phyloP scores from a whole-genome alignment of 2,329 filamentous ascomycete species.

The Epichloe gansuensis region DNA sequence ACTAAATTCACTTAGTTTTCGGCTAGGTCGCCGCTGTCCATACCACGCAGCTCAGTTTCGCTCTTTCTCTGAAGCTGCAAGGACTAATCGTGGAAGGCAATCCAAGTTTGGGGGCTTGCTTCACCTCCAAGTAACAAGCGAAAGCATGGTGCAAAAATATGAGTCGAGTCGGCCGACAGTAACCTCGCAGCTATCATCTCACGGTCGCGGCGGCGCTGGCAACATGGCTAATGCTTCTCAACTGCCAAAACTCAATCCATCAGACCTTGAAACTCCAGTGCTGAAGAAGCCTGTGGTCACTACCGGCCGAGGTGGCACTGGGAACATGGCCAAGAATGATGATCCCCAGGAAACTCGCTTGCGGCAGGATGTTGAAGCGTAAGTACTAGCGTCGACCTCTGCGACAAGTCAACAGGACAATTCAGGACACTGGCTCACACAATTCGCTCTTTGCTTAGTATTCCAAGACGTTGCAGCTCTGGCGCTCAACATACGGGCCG shows the following conservation, averaged over 20 bases:
- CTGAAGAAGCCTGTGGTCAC: conserved; percentile 78
- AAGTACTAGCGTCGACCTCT: conserved; percentile 18
- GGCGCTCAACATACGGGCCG: conserved; percentile 56
- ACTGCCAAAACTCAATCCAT: conserved; percentile 38
- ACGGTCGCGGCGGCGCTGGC: conserved; percentile 69
- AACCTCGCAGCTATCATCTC: conserved; percentile 39
- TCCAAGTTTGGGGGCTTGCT: neutral
- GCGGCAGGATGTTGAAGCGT: conserved; percentile 73
- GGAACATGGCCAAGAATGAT: conserved; percentile 71
- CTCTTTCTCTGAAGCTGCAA: too few species aligned
- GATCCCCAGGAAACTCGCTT: conserved; percentile 63
- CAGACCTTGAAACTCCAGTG: conserved; percentile 68
- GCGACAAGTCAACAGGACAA: too few species aligned
- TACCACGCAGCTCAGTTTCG: too few species aligned
- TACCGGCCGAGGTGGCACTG: conserved; percentile 76
- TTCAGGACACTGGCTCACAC: neutral
- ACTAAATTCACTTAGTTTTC: too few species aligned
- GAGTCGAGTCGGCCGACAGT: neutral
- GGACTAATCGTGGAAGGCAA: too few species aligned
- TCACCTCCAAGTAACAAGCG: neutral
- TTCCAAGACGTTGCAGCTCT: conserved; percentile 43
- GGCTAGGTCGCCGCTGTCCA: too few species aligned
- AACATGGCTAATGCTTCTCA: conserved; percentile 51
- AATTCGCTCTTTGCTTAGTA: conserved; percentile 20
- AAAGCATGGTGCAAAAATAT: conserved; percentile 1